Conservation (phyloP, 202 grass and related monocot genomes). For the Dendrocalamus latiflorus region DNA sequence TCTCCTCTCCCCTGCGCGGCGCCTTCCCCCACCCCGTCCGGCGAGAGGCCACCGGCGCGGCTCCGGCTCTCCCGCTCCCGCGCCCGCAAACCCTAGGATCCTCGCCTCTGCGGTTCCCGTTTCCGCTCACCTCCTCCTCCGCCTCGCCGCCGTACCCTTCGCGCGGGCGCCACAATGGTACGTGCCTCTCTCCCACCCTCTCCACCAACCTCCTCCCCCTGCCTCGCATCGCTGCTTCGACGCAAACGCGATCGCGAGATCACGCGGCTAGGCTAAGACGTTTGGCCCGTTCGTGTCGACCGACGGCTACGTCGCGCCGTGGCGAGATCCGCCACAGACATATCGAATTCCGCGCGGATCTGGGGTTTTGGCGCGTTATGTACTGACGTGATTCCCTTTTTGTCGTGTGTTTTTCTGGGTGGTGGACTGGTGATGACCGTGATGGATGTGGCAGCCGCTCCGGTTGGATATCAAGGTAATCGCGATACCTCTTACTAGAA, state of each 20-base stretch:
- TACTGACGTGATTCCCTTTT: constrained; percentile 24
- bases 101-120: background rate
- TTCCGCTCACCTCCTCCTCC: background rate
- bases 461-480: constrained; percentile 82
- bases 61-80: background rate
- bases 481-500: background rate
- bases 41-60: constrained; percentile 29
- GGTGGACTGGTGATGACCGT: constrained; percentile 5
- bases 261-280: background rate
- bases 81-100: background rate
- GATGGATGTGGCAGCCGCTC: constrained; percentile 51
- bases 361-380: constrained; percentile 12
- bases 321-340: constrained; percentile 37
- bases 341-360: constrained; percentile 36
- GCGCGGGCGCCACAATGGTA: constrained; percentile 51
- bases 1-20: background rate
- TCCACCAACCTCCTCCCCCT: background rate
- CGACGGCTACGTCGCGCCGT: background rate
- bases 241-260: constrained; percentile 28
- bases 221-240: background rate
- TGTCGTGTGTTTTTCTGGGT: background rate
- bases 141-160: background rate
- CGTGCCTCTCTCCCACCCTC: background rate
- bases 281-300: background rate
- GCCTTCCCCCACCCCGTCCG: constrained; percentile 7